These are phyloP conservation scores for Paragyromitra xinjiangensis DNA, from an alignment of 495 filamentous ascomycete species.

Conservation along the genomic window DNA sequence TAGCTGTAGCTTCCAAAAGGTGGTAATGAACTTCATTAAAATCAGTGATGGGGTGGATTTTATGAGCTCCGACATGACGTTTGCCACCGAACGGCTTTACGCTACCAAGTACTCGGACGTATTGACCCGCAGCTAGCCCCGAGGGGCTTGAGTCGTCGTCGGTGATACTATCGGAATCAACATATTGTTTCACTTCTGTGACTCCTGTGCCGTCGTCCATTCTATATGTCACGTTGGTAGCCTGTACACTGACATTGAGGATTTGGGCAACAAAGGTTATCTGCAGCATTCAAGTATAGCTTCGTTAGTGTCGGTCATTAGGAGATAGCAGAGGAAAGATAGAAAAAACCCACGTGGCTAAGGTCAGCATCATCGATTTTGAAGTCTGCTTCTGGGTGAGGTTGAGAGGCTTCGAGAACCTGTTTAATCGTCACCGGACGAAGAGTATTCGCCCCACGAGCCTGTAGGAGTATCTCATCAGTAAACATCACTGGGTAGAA, in stretches of 20 bases:
- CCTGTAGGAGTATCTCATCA: constrained; percentile 54
- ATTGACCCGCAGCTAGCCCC: constrained; percentile 71
- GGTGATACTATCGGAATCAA: constrained; percentile 70
- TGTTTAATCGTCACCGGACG: constrained; percentile 96
- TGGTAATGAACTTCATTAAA: constrained; percentile 93
- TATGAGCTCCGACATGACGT: constrained; percentile 79
- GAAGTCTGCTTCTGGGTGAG: constrained; percentile 77
- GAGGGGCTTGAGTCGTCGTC: constrained; percentile 65
- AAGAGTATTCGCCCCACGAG: constrained; percentile 73
- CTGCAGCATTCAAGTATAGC: constrained; percentile 59
- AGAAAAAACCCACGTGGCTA: constrained; percentile 61
- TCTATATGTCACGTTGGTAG: constrained; percentile 89
- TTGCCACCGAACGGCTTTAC: constrained; percentile 81
- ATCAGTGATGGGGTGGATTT: constrained; percentile 78
- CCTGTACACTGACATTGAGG: constrained; percentile 81
- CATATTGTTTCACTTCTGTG: constrained; percentile 93
- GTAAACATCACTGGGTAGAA: neutral
- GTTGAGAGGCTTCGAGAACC: constrained; percentile 78
- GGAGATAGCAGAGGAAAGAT: constrained; percentile 31
- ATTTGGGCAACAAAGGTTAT: constrained; percentile 90
- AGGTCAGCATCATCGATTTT: constrained; percentile 78
- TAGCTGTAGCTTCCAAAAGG: constrained; percentile 83
- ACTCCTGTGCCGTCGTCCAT: constrained; percentile 94
- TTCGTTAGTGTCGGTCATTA: constrained; percentile 1
- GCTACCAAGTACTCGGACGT: constrained; percentile 82